Percentiles rank a stretch among this genome's conserved stretches.
phyloP scores from a whole-genome alignment of 2,329 filamentous ascomycete genomes.

The Epichloe elymi region DNA sequence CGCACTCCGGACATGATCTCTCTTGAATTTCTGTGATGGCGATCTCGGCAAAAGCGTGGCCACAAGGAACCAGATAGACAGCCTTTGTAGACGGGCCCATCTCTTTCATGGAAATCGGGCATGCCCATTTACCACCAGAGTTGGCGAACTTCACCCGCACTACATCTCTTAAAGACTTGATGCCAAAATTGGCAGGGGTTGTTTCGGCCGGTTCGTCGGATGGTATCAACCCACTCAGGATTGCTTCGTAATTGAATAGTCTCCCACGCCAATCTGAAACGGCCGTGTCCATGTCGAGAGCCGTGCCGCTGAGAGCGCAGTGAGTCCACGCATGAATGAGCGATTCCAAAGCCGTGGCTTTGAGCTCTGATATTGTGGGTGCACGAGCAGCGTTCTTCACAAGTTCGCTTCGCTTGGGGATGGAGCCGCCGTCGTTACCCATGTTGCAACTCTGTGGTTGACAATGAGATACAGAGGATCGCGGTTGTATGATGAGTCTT shows the following conservation, averaged over 20 bases:
- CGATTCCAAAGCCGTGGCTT: constrained; percentile 75
- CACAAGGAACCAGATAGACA: constrained; percentile 87
- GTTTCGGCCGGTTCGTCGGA: constrained; percentile 42
- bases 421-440: constrained; percentile 97
- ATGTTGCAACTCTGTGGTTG: constrained; percentile 23
- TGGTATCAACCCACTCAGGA: constrained; percentile 51
- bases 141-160: constrained; percentile 65
- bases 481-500: not conserved
- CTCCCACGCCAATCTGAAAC: constrained; percentile 76
- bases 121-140: constrained; percentile 52
- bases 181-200: constrained; percentile 37
- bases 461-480: not conserved
- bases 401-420: constrained; percentile 88
- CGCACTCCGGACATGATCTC: constrained; percentile 56
- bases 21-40: constrained; percentile 71
- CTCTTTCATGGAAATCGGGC: constrained; percentile 77
- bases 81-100: constrained; percentile 67
- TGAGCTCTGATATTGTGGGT: constrained; percentile 72
- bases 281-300: constrained; percentile 54
- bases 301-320: constrained; percentile 72
- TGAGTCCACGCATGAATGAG: constrained; percentile 77
- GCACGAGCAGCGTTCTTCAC: constrained; percentile 84
- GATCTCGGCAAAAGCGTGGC: constrained; percentile 82
- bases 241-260: constrained; percentile 88
- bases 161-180: constrained; percentile 74